A percentile compares a stretch with the other conserved stretches of the same genome.
Evolutionary conservation across 495 filamentous ascomycete species (phyloP).

Genomic region (Xylaria palmicola): DNA sequence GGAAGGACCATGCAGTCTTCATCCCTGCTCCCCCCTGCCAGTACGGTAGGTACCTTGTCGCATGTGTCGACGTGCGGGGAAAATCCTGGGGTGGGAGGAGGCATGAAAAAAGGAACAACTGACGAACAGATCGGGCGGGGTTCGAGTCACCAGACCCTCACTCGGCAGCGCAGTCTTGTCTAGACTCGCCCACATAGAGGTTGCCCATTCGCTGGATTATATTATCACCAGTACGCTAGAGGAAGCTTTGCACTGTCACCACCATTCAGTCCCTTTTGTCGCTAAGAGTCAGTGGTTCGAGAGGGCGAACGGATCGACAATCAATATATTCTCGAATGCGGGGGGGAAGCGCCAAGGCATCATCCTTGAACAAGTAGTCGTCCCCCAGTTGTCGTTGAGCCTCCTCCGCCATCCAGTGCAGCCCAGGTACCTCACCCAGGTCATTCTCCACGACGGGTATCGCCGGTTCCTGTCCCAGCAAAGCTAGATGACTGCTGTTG

Average conservation of each 20-base stretch:
- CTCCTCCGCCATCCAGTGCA: too few species aligned
- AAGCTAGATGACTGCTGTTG: neutral
- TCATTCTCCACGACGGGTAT: neutral
- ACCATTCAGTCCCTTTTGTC: neutral
- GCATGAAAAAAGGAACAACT: neutral
- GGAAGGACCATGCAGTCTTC: slow-evolving; percentile 15
- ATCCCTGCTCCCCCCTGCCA: slow-evolving; percentile 4
- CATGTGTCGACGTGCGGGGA: slow-evolving; percentile 12
- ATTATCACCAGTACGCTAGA: neutral
- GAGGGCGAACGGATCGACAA: neutral
- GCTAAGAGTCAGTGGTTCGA: neutral
- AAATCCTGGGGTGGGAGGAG: slow-evolving; percentile 1
- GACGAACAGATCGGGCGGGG: neutral
- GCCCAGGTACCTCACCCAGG: too few species aligned
- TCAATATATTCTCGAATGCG: neutral
- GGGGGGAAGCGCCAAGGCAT: neutral
- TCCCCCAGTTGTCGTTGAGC: too few species aligned
- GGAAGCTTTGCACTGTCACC: neutral
- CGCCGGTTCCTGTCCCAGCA: neutral
- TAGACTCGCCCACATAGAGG: neutral
- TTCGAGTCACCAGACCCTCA: neutral
- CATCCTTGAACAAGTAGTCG: neutral
- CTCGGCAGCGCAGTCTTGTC: neutral
- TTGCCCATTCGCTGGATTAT: neutral
- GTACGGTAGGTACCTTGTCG: neutral